Evolutionary conservation across 768 basidiomycete genomes (phyloP).

Genomic region (Serpula lacrymans): DNA sequence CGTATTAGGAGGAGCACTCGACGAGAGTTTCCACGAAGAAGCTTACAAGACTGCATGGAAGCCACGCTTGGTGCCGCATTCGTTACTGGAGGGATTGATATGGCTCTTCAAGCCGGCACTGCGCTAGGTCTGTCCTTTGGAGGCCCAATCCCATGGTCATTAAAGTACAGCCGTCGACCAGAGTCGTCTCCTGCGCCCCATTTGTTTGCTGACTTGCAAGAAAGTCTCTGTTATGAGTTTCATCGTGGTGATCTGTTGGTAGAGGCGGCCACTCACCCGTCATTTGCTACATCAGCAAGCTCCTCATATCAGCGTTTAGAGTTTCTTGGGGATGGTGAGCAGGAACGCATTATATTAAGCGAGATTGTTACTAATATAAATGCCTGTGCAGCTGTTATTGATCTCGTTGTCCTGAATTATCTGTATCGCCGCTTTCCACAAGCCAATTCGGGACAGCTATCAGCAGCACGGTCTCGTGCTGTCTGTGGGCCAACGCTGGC

Average conservation of each 20-base stretch:
- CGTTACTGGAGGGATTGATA: slow-evolving; percentile 64
- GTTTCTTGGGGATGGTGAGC: slow-evolving; percentile 85
- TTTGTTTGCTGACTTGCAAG: slow-evolving; percentile 56
- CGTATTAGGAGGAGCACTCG: slow-evolving; percentile 21
- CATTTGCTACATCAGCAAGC: slow-evolving; percentile 50
- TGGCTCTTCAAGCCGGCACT: slow-evolving; percentile 63
- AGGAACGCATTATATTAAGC: not conserved
- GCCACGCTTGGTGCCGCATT: slow-evolving; percentile 79
- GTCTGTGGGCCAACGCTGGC: slow-evolving; percentile 76
- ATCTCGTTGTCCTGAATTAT: slow-evolving; percentile 69
- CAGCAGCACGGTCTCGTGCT: slow-evolving; percentile 63
- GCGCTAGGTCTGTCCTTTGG: slow-evolving; percentile 72
- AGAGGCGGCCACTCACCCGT: slow-evolving; percentile 86
- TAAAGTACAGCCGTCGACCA: slow-evolving; percentile 44
- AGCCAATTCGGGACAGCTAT: slow-evolving; percentile 75
- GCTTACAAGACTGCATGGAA: slow-evolving; percentile 88
- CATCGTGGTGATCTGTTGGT: slow-evolving; percentile 57
- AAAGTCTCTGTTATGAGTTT: slow-evolving; percentile 68
- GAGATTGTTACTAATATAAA: slow-evolving; percentile 7
- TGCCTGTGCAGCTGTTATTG: slow-evolving; percentile 53
- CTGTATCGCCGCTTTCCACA: slow-evolving; percentile 66
- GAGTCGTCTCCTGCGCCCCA: slow-evolving; percentile 35
- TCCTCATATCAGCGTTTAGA: slow-evolving; percentile 84
- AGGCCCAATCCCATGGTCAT: slow-evolving; percentile 62
- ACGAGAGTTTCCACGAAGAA: slow-evolving; percentile 59